These are phyloP conservation scores for Cyberlindnera mrakii DNA, from an alignment of 805 yeast genomes.

Conservation along the genomic window DNA sequence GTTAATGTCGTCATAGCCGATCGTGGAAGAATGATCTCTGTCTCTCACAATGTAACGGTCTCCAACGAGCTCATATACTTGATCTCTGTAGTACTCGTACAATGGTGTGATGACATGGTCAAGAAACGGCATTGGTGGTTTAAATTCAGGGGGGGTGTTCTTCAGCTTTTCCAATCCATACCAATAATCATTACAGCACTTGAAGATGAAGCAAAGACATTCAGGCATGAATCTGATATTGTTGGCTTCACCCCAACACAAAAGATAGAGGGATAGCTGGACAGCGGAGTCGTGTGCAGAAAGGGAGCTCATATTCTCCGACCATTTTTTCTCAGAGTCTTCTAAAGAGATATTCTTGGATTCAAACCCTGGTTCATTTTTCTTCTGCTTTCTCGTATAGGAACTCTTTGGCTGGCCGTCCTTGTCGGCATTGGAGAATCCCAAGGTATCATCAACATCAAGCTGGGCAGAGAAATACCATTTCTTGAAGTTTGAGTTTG, in stretches of 20 bases:
- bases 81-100: slow-evolving; percentile 53
- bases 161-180: slow-evolving; percentile 38
- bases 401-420: slow-evolving; percentile 21
- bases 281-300: slow-evolving; percentile 48
- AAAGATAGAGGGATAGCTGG: slow-evolving; percentile 63
- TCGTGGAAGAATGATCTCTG: slow-evolving; percentile 59
- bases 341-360: slow-evolving; percentile 22
- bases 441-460: slow-evolving; percentile 50
- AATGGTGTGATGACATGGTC: slow-evolving; percentile 73
- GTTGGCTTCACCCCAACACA: slow-evolving; percentile 90
- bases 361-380: neutral
- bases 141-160: slow-evolving; percentile 25
- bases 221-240: slow-evolving; percentile 86
- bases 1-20: slow-evolving; percentile 89
- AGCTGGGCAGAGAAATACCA: slow-evolving; percentile 76
- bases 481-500: slow-evolving; percentile 58
- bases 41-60: slow-evolving; percentile 43
- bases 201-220: slow-evolving; percentile 77
- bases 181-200: slow-evolving; percentile 68
- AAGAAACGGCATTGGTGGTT: slow-evolving; percentile 35
- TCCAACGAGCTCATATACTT: slow-evolving; percentile 39
- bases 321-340: slow-evolving; percentile 48
- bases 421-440: slow-evolving; percentile 27
- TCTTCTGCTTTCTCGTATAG: slow-evolving; percentile 3
- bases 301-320: slow-evolving; percentile 40